Evolutionary conservation across 106 monocot genomes (phyloP).

Genomic region (Amphibolis antarctica): DNA sequence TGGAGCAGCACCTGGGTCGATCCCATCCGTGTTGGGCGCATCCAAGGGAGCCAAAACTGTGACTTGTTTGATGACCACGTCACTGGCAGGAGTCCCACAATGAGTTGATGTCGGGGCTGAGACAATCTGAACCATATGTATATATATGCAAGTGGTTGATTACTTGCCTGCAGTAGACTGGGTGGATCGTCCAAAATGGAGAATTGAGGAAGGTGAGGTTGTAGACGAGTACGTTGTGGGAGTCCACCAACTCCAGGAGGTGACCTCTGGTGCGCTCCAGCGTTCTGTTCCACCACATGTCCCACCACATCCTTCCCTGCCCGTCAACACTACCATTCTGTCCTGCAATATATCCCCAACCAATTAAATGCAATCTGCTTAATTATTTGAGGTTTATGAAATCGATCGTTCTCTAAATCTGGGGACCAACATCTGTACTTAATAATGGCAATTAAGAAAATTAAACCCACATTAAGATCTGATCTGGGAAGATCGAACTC

Average conservation of each 20-base stretch:
- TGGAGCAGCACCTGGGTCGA: slow-evolving; percentile 68
- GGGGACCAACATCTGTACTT: too few relatives aligned
- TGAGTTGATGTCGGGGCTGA: not conserved
- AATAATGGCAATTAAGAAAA: too few relatives aligned
- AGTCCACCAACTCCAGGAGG: slow-evolving; percentile 76
- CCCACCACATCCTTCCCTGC: slow-evolving; percentile 92
- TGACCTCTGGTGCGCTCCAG: slow-evolving; percentile 78
- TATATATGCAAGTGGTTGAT: not conserved
- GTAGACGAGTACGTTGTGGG: slow-evolving; percentile 68
- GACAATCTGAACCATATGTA: too few relatives aligned
- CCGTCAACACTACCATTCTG: slow-evolving; percentile 93
- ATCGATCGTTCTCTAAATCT: too few relatives aligned
- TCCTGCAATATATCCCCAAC: slow-evolving; percentile 30
- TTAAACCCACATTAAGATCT: too few relatives aligned
- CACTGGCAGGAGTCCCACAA: slow-evolving; percentile 29
- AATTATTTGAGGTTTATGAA: too few relatives aligned
- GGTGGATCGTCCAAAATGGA: slow-evolving; percentile 93
- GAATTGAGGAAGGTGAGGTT: slow-evolving; percentile 76
- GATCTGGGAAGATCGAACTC: too few relatives aligned
- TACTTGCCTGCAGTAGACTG: slow-evolving; percentile 77
- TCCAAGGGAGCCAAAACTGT: slow-evolving; percentile 75
- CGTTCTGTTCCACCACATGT: slow-evolving; percentile 89
- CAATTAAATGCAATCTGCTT: too few relatives aligned
- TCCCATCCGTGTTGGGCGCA: slow-evolving; percentile 93
- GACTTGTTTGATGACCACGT: slow-evolving; percentile 69